Conservation (phyloP, 495 filamentous ascomycete species). For the Tetracladium marchalianum region DNA sequence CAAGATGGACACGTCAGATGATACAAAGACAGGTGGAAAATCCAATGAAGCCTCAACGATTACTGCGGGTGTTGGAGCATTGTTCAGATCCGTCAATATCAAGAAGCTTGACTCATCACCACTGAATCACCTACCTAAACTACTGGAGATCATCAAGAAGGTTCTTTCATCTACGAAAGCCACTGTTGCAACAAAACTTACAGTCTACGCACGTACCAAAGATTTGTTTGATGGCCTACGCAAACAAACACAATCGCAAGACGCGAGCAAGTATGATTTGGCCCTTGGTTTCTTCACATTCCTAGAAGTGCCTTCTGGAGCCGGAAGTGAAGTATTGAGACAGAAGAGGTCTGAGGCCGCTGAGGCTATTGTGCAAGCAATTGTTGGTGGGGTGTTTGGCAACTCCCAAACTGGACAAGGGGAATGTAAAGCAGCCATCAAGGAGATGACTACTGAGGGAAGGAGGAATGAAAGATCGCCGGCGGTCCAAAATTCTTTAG, state of each 20-base stretch:
- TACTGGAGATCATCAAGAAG: constrained; percentile 8
- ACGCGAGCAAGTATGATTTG: constrained; percentile 9
- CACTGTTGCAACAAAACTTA: constrained; percentile 9
- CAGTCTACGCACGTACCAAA: constrained; percentile 17
- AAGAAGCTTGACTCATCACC: constrained; percentile 11
- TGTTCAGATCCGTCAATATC: constrained; percentile 19
- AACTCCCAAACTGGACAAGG: constrained; percentile 7
- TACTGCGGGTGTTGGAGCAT: constrained; percentile 14
- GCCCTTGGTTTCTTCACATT: constrained; percentile 12
- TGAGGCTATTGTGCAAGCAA: constrained; percentile 10
- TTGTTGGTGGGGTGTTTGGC: constrained; percentile 15
- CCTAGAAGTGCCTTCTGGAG: constrained; percentile 15
- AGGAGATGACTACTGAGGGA: constrained; percentile 9
- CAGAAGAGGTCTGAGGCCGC: constrained; percentile 19
- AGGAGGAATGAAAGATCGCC: constrained; percentile 15
- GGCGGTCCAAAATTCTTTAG: constrained; percentile 9
- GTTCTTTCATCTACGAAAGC: constrained; percentile 10
- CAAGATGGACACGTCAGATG: constrained; percentile 58
- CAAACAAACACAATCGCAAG: constrained; percentile 9
- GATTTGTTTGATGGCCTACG: constrained; percentile 16
- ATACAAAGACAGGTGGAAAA: constrained; percentile 28
- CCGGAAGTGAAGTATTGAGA: constrained; percentile 16
- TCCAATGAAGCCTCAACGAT: constrained; percentile 14
- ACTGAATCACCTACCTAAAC: constrained; percentile 6
- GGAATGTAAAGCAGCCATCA: constrained; percentile 12